These are phyloP conservation scores for Gomphus bonarii DNA, from an alignment of 1,284 basidiomycete genomes.

Conservation along the genomic window DNA sequence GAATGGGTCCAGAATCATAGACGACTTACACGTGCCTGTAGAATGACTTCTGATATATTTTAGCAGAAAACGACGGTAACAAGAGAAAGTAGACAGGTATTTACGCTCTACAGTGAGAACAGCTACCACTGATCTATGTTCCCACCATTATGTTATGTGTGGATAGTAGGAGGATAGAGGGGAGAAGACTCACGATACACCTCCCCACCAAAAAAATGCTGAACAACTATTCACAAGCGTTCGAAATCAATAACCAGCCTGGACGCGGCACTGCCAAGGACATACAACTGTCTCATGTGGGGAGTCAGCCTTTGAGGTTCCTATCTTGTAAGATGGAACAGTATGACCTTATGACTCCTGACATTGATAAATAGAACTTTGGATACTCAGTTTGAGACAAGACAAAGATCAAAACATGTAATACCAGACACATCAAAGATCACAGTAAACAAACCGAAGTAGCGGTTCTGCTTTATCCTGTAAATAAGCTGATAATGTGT, in stretches of 20 bases:
- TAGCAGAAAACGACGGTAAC: neutral
- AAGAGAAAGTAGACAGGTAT: neutral
- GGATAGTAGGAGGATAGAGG: neutral
- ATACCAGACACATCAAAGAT: neutral
- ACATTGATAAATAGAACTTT: neutral
- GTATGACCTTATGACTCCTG: neutral
- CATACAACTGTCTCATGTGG: neutral
- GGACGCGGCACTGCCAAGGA: neutral
- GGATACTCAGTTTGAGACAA: neutral
- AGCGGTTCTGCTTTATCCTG: neutral
- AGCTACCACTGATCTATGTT: neutral
- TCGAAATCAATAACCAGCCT: neutral
- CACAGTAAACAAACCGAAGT: neutral
- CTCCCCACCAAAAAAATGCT: neutral
- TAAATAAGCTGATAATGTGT: neutral
- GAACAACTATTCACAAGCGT: neutral
- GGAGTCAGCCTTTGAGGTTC: neutral
- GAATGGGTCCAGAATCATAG: neutral
- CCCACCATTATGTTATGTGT: neutral
- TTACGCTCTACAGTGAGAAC: neutral
- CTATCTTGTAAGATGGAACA: neutral
- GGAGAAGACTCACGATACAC: neutral
- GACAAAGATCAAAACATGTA: neutral
- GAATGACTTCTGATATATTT: neutral
- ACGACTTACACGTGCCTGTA: neutral